These are phyloP conservation scores for Botrytis deweyae DNA, from an alignment of 2,329 filamentous ascomycete genomes.

Conservation along the genomic window DNA sequence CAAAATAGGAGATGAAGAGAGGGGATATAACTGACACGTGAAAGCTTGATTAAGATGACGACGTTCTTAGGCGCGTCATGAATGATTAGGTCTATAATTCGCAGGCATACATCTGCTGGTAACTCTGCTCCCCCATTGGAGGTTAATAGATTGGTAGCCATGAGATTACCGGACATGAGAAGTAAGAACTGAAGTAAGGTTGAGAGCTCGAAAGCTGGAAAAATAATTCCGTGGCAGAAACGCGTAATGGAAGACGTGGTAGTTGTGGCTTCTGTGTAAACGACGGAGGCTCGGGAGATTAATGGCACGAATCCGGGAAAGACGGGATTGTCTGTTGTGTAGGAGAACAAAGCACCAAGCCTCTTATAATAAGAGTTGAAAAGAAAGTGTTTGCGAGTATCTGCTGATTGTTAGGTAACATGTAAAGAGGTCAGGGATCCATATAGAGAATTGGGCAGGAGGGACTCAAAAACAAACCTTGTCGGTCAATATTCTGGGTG, in stretches of 20 bases:
- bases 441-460: background rate
- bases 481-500: background rate
- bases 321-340: background rate
- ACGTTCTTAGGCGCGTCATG: background rate
- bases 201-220: background rate
- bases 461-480: background rate
- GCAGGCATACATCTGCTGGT: conserved; percentile 15
- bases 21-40: conserved; percentile 2
- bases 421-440: background rate
- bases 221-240: background rate
- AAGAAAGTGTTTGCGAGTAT: background rate
- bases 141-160: conserved; percentile 10
- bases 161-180: background rate
- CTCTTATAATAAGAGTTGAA: background rate
- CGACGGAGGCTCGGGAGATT: background rate
- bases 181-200: background rate
- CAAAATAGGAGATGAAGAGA: background rate
- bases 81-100: conserved; percentile 6
- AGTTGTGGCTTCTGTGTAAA: background rate
- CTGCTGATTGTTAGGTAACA: background rate
- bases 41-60: conserved; percentile 2
- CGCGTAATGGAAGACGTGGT: background rate
- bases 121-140: conserved; percentile 2
- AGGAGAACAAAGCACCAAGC: background rate
- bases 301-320: background rate